Evolutionary conservation across 148 eudicot species (phyloP), one percentile per base, ranked within the genome.

Genomic region (Chenopodium quinoa): DNA sequence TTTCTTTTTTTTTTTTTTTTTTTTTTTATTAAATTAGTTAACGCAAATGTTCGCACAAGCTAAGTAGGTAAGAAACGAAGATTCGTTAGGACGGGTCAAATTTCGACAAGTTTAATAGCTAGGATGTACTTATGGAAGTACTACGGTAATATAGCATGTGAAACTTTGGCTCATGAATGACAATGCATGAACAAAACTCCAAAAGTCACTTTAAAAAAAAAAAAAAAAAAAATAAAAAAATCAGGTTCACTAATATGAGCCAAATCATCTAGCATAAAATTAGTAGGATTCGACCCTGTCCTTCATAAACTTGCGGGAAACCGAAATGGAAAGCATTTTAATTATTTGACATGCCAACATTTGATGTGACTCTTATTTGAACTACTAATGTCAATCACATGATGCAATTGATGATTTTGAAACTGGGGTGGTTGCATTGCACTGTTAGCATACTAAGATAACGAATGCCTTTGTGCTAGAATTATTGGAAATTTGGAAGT

Each of bases 201-300:
- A 75, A 40, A 40, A 81, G 7, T 46, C 20, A 81, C 14, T 32
- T 20, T 9, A 34, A 5, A 75, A 20, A 23, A 17, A 34, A 5
- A 75, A 20, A 17, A n/a, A 23, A 23, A 34, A 5, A 65, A 20
- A 23, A 17, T 23, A 5, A 75, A 20, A 17, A 3, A 2, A 17
- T 46, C 52, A 32, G 29, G 19, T 13, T 14, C 2, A 2, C 2
- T 50, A 54, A 25, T 22, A n/a, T 7, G 37, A 73, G 52, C 27
- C 75, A 48, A 48, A 66, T 40, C 22, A 44, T 58, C 13, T 75
- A 75, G 23, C 68, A 31, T 81, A 50, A 52, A 81, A 75, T 52
- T 76, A 56, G 84, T 58, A 69, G 75, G 44, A 76, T 76, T 76
- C 79, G 9, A 68, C 23, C 50, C 68, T 56, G 79, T 81, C 79